Conservation (phyloP, 768 basidiomycete species). For the Lactarius akahatsu region DNA sequence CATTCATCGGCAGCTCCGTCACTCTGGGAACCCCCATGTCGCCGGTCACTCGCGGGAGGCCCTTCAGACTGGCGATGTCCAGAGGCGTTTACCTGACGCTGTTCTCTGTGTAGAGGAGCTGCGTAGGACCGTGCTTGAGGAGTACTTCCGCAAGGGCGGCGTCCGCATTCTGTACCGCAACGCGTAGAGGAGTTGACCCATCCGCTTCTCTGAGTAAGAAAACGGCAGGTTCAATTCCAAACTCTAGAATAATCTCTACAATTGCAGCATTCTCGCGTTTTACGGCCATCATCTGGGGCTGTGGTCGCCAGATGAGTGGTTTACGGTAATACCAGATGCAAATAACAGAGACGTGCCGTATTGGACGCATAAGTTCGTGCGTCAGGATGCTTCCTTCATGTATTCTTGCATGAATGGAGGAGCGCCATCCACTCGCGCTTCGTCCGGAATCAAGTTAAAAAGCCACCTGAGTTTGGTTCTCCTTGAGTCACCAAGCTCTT, state of each 20-base stretch:
- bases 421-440: slow-evolving; percentile 18
- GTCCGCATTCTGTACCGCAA: slow-evolving; percentile 41
- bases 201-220: slow-evolving; percentile 45
- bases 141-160: slow-evolving; percentile 42
- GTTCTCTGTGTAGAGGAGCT: slow-evolving; percentile 49
- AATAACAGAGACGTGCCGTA: slow-evolving; percentile 41
- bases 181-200: slow-evolving; percentile 53
- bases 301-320: slow-evolving; percentile 7
- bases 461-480: slow-evolving; percentile 5
- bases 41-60: slow-evolving; percentile 14
- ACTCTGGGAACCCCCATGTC: background rate
- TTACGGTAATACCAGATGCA: background rate
- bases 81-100: slow-evolving; percentile 36
- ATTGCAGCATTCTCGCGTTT: slow-evolving; percentile 36
- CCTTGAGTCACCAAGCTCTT: slow-evolving; percentile 6
- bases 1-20: background rate
- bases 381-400: slow-evolving; percentile 67
- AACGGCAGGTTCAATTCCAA: slow-evolving; percentile 37
- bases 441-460: slow-evolving; percentile 19
- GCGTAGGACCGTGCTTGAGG: slow-evolving; percentile 40
- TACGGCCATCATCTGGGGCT: slow-evolving; percentile 59
- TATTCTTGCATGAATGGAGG: slow-evolving; percentile 59
- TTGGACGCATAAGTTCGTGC: slow-evolving; percentile 45
- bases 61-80: slow-evolving; percentile 31
- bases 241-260: slow-evolving; percentile 40